phyloP scores from a whole-genome alignment of 2,329 filamentous ascomycete species.

The Phialocephala sp. region DNA sequence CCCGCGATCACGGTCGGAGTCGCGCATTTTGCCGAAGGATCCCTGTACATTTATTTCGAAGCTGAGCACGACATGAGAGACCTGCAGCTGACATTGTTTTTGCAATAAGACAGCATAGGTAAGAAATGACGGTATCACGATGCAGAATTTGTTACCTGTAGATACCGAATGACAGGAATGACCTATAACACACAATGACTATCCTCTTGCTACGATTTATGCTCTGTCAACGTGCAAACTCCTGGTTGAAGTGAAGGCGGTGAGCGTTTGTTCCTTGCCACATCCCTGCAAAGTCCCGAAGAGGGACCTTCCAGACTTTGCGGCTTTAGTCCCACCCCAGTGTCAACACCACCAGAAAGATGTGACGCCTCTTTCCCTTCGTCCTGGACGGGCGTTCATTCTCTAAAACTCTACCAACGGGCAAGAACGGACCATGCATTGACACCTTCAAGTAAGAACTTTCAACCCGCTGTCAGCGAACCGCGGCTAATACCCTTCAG shows the following conservation, averaged over 20 bases:
- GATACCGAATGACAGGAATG: not conserved
- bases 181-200: not conserved
- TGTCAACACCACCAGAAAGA: not conserved
- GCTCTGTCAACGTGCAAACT: not conserved
- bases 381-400: not conserved
- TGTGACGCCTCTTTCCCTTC: slow-evolving; percentile 2
- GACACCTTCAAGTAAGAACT: not conserved
- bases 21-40: not conserved
- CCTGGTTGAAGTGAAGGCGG: not conserved
- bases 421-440: not conserved
- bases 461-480: not conserved
- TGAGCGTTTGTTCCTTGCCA: not conserved
- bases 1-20: not conserved
- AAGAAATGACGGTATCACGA: not conserved
- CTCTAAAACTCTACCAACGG: not conserved
- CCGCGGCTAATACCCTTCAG: not conserved
- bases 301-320: not conserved
- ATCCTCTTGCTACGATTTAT: not conserved
- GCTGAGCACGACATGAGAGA: slow-evolving; percentile 7
- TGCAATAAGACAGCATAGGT: not conserved
- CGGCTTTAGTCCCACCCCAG: slow-evolving; percentile 10
- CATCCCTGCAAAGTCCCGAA: not conserved
- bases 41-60: slow-evolving; percentile 1
- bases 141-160: not conserved
- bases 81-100: not conserved